Percentiles rank a stretch among this genome's conserved stretches.
Conservation (phyloP, 176 grass and related monocot species). For the Otatea glauca region DNA sequence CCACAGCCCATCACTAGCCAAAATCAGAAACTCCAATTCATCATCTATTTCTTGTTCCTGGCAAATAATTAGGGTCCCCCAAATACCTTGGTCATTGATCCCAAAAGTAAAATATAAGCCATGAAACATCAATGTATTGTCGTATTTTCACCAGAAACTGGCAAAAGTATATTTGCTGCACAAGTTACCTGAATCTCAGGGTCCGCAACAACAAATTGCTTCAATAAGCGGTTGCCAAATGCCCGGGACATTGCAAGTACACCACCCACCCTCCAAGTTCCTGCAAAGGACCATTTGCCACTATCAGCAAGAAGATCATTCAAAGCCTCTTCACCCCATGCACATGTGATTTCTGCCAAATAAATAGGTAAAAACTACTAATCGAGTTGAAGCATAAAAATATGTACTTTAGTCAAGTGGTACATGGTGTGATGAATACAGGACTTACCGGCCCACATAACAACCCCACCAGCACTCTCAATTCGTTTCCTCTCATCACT, state of each 20-base stretch:
- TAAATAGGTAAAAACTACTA: not conserved
- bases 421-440: not conserved
- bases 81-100: not conserved
- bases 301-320: constrained; percentile 36
- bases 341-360: not conserved
- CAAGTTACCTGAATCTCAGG: constrained; percentile 88
- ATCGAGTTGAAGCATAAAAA: constrained; percentile 1
- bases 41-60: constrained; percentile 79
- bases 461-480: constrained; percentile 85
- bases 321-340: not conserved
- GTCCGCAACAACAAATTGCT: constrained; percentile 93
- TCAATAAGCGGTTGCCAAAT: constrained; percentile 95
- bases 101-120: not conserved
- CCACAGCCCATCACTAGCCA: constrained; percentile 94
- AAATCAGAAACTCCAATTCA: constrained; percentile 79
- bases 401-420: constrained; percentile 3
- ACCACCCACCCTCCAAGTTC: constrained; percentile 97
- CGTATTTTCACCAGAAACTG: not conserved
- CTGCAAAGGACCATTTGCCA: constrained; percentile 46
- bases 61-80: constrained; percentile 13
- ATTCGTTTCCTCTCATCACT: constrained; percentile 92
- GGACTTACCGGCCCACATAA: constrained; percentile 91
- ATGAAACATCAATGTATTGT: not conserved
- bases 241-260: constrained; percentile 97
- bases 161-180: not conserved